Base-by-base conservation (phyloP, 441 rosid genomes). In the Adansonia madagascariensis region DNA sequence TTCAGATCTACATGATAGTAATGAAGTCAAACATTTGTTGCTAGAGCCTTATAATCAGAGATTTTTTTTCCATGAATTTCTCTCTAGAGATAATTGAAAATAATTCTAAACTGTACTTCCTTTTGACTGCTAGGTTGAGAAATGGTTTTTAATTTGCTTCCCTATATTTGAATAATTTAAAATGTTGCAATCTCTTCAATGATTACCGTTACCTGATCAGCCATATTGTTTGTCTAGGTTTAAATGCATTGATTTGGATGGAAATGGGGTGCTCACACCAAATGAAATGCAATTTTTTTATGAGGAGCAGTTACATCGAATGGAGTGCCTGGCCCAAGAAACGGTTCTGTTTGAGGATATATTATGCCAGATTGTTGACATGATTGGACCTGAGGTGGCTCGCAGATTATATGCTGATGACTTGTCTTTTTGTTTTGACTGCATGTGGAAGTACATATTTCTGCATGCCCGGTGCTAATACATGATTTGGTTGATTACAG, bases 271-370 rank as follows among this genome's bases (percentile, higher is more conserved):
- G 56, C 78, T 91, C 77, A 88, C 89, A 39, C 87, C 85, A 31
- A 89, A 87, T 74, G 95, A 91, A 75, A 76, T 91, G 90, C 89
- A 86, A 70, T 91, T 81, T 73, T 91, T 91, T 78, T 91, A 86
- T 4, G 91, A 91, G 81, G 93, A 89, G 84, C 95, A 91, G 80
- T 80, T 91, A 77, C 92, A 89, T 80, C 86, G 91, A 41, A 89
- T 91, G 95, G 93, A 88, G 71, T 88, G 95, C 84, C 86, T 89
- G 84, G 85, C 89, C 39, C 87, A 91, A 75, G 90, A 89, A 67
- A 83, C 89, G 39, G 91, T 89, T 53, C 81, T 86, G 8, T 89
- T 91, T 78, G 89, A 87, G 81, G 89, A 88, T 78, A 87, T 91
- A 24, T 75, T 91, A 9, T 89, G 91, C 75, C 92, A 89, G 80